Evolutionary conservation across 2,329 filamentous ascomycete species (phyloP), one percentile per base, ranked within the genome.

Genomic region (Ophiostoma sp.): DNA sequence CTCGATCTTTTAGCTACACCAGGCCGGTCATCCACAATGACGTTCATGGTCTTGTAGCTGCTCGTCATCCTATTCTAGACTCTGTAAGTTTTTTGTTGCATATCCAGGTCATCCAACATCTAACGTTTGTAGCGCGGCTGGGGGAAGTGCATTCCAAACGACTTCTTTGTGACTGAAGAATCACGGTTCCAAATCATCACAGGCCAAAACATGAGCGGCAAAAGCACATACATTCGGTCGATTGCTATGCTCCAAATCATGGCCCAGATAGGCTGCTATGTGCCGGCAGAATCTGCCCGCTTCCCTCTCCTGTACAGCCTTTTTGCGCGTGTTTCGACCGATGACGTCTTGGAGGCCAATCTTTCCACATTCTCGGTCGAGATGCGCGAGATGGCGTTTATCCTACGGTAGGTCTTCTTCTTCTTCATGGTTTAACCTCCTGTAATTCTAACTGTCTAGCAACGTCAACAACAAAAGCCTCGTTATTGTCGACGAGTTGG

Each of bases 181-280:
- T 87, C 88, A 47, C 87, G 93, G 1, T 96, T 97, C 74, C 93
- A 98, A 72, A 90, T 98, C 70, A 89, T 99, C 71, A 98, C 94
- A 0, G 94, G 95, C 3, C 96, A 92, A 76, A 99, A 99, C 74
- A 99, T 99, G 95, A 96, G 92, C 73, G 95, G 93, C 0, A 99
- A 98, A 77, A 96, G 91, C 72, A 99, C 93, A 0, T 98, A 97
- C 75, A 97, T 98, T 71, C 87, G 92, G 65, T 89, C 90, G 1
- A 82, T 96, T 38, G 91, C 94, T 0, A 80, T 99, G 44, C 86
- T 96, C 75, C 87, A 90, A 62, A 87, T 99, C 69, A 97, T 99
- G 93, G 92, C 92, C 0, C 95, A 99, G 74, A 88, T 97, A 66
- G 94, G 93, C 3, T 91, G 87, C 73, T 98, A 96, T 76, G 89